Evolutionary conservation across 2,329 filamentous ascomycete species (phyloP).

Genomic region (Fusarium hostae): DNA sequence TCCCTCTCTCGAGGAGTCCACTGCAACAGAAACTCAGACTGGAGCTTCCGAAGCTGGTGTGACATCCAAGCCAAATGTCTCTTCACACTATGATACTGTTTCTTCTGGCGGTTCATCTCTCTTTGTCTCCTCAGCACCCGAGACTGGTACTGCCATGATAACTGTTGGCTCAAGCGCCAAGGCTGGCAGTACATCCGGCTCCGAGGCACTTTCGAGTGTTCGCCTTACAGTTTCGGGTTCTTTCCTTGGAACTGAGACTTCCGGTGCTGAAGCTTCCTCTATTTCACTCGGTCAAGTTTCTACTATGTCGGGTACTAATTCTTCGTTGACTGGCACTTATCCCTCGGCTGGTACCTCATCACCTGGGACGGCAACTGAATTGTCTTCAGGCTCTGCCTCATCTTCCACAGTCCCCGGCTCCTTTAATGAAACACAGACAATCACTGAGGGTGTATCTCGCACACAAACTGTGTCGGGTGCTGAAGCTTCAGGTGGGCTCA

Average conservation of each 20-base stretch:
- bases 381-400: not conserved
- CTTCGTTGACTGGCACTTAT: not conserved
- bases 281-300: not conserved
- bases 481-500: not conserved
- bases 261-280: not conserved
- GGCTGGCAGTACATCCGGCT: slow-evolving; percentile 29
- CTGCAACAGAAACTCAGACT: not conserved
- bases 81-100: not conserved
- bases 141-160: not conserved
- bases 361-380: not conserved
- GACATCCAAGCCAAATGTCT: not conserved
- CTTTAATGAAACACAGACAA: not conserved
- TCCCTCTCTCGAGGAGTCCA: not conserved
- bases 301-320: not conserved
- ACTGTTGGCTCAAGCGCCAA: slow-evolving; percentile 35
- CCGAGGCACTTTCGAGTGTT: slow-evolving; percentile 4
- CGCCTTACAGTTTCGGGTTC: slow-evolving; percentile 7
- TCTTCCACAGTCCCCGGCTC: not conserved
- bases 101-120: not conserved
- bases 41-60: not conserved
- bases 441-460: not conserved
- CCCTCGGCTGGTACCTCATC: not conserved
- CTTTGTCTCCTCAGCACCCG: not conserved
- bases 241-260: not conserved
- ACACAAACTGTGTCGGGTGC: not conserved